Evolutionary conservation across 306 rosid species (phyloP).

Genomic region (Sicyos edulis): DNA sequence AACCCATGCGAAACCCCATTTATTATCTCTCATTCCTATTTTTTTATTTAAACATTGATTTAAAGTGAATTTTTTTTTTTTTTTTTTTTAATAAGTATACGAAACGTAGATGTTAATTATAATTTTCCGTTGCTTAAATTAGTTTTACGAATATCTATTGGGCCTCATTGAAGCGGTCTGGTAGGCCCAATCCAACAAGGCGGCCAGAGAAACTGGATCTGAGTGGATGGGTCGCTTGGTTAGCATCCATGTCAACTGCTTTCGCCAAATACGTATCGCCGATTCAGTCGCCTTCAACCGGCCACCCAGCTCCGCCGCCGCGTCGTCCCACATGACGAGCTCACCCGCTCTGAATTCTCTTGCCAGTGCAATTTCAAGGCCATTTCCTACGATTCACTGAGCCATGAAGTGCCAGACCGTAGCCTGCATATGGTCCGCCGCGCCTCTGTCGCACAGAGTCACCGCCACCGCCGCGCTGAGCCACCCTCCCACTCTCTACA

Average conservation of each 20-base stretch:
- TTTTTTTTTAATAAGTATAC: too few relatives aligned
- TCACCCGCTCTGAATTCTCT: constrained; percentile 1
- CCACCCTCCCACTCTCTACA: constrained; percentile 61
- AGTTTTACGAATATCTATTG: background rate
- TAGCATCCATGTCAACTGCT: constrained; percentile 7
- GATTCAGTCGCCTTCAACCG: background rate
- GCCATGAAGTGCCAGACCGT: constrained; percentile 91
- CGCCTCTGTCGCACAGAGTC: constrained; percentile 62
- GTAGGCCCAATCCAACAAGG: background rate
- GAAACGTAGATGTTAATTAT: too few relatives aligned
- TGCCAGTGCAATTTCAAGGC: constrained; percentile 5
- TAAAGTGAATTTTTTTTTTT: too few relatives aligned
- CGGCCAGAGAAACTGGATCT: background rate
- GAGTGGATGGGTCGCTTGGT: background rate
- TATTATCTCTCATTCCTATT: too few relatives aligned
- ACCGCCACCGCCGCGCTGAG: constrained; percentile 59
- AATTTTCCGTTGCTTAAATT: too few relatives aligned
- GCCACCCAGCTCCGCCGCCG: background rate
- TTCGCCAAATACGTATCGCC: background rate
- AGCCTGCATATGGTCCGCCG: constrained; percentile 75
- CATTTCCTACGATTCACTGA: constrained; percentile 29
- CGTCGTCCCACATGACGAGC: constrained; percentile 1
- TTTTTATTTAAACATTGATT: too few relatives aligned
- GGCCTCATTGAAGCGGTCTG: background rate
- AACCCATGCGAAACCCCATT: too few relatives aligned